Evolutionary conservation across 129 eudicot genomes (phyloP).

Genomic region (Logfia minima): DNA sequence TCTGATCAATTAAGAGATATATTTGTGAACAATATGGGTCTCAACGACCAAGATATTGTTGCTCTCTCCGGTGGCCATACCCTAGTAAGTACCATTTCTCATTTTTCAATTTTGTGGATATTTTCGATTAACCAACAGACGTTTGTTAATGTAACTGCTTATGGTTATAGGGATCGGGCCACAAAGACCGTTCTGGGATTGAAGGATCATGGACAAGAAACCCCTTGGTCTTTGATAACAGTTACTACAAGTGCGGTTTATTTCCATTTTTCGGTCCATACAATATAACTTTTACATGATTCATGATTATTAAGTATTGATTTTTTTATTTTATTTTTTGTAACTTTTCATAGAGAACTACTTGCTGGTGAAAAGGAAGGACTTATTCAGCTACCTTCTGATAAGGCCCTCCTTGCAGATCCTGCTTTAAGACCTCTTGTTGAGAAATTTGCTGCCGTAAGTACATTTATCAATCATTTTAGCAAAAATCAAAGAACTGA

Average conservation of each 20-base stretch:
- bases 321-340: background rate
- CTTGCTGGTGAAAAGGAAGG: constrained; percentile 85
- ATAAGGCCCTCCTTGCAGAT: constrained; percentile 82
- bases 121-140: background rate
- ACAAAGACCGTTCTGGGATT: constrained; percentile 90
- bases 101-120: background rate
- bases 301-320: background rate
- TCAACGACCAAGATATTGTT: constrained; percentile 76
- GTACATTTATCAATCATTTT: background rate
- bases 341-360: constrained; percentile 56
- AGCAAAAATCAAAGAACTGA: background rate
- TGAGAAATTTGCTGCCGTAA: constrained; percentile 84
- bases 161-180: constrained; percentile 68
- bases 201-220: constrained; percentile 93
- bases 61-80: constrained; percentile 97
- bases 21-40: constrained; percentile 75
- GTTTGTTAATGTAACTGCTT: background rate
- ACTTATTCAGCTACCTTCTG: constrained; percentile 78
- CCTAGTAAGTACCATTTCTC: constrained; percentile 47
- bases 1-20: constrained; percentile 67
- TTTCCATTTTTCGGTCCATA: background rate
- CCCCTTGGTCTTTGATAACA: constrained; percentile 80
- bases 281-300: background rate
- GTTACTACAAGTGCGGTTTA: constrained; percentile 64
- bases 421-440: constrained; percentile 75